These are phyloP conservation scores for Jaltomata sinuosa DNA, from an alignment of 257 asterid genomes.

Conservation along the genomic window DNA sequence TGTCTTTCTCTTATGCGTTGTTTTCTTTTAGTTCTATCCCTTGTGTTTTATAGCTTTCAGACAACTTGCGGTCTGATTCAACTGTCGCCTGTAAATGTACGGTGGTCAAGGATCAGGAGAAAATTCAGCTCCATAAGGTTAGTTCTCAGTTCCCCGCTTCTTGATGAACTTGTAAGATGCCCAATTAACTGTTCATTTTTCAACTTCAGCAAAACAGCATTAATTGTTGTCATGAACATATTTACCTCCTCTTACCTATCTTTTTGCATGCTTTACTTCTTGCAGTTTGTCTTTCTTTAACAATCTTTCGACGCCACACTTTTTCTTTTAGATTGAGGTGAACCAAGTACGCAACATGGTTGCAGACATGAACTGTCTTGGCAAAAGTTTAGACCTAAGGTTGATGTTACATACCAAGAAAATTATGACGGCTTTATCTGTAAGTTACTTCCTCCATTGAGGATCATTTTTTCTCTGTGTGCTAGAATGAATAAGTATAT, in stretches of 20 bases:
- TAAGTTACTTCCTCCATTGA: slow-evolving; percentile 12
- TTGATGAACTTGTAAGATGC: background rate
- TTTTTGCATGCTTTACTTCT: background rate
- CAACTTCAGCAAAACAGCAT: background rate
- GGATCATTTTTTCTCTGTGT: background rate
- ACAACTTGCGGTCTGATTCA: slow-evolving; percentile 25
- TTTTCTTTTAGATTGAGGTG: slow-evolving; percentile 20
- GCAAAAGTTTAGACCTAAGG: slow-evolving; percentile 33
- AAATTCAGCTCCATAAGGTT: slow-evolving; percentile 37
- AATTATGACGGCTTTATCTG: slow-evolving; percentile 18
- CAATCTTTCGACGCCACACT: background rate
- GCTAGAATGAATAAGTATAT: background rate
- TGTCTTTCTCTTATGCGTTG: background rate
- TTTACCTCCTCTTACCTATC: background rate
- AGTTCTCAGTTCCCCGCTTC: background rate
- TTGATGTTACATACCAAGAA: slow-evolving; percentile 35
- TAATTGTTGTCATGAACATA: background rate
- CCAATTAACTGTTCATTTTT: background rate
- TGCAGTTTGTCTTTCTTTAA: background rate
- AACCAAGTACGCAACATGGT: slow-evolving; percentile 37
- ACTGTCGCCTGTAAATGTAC: slow-evolving; percentile 42
- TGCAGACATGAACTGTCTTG: slow-evolving; percentile 40
- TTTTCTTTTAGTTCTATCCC: background rate
- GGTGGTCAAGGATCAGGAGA: slow-evolving; percentile 10
- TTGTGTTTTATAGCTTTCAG: slow-evolving; percentile 21